phyloP scores from a whole-genome alignment of 306 rosid species.

The Delonix regia region DNA sequence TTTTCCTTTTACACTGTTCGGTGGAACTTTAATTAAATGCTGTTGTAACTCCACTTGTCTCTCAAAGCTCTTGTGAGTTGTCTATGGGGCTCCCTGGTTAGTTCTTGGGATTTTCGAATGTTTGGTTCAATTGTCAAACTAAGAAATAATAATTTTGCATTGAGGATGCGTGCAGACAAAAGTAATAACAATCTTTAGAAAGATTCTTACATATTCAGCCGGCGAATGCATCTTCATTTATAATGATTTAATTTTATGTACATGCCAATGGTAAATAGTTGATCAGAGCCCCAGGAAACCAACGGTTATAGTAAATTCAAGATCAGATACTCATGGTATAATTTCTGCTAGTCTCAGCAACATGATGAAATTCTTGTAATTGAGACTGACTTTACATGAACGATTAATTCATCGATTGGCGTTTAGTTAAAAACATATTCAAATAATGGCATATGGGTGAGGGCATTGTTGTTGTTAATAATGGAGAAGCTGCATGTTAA shows the following conservation, averaged over 20 bases:
- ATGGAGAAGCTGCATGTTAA: not conserved
- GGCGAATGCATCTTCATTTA: not conserved
- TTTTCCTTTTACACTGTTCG: constrained; percentile 2
- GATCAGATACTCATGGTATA: too few relatives aligned
- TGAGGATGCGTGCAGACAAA: not conserved
- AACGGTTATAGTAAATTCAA: too few relatives aligned
- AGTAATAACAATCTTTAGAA: not conserved
- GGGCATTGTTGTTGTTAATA: not conserved
- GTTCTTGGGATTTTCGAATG: constrained; percentile 5
- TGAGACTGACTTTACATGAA: too few relatives aligned
- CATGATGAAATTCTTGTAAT: too few relatives aligned
- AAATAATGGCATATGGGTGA: not conserved
- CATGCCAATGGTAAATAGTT: too few relatives aligned
- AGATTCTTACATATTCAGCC: not conserved
- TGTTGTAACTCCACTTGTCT: constrained; percentile 22
- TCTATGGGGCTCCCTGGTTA: not conserved
- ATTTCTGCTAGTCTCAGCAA: too few relatives aligned
- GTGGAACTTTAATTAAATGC: constrained; percentile 15
- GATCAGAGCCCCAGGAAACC: too few relatives aligned
- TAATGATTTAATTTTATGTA: too few relatives aligned
- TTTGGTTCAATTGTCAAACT: not conserved
- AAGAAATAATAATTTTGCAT: not conserved
- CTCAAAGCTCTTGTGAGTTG: constrained; percentile 26
- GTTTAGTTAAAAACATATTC: too few relatives aligned
- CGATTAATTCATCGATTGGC: too few relatives aligned